These are phyloP conservation scores for Tetracladium marchalianum DNA, from an alignment of 495 filamentous ascomycete species.

Conservation along the genomic window DNA sequence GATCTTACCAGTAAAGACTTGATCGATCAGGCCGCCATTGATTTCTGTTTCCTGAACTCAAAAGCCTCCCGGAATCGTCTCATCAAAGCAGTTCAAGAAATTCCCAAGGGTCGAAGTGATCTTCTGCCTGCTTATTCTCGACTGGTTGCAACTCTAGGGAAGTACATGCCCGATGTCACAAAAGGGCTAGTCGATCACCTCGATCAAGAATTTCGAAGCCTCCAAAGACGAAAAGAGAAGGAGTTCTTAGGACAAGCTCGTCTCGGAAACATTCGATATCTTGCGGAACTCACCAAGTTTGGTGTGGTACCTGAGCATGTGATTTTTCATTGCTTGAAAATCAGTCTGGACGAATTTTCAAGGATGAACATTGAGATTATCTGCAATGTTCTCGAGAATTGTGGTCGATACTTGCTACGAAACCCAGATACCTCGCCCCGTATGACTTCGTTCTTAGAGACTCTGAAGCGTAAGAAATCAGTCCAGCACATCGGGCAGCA, in stretches of 20 bases:
- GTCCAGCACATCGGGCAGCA: slow-evolving; percentile 92
- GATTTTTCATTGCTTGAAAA: slow-evolving; percentile 96
- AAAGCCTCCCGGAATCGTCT: slow-evolving; percentile 94
- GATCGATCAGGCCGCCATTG: slow-evolving; percentile 83
- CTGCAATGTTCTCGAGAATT: slow-evolving; percentile 94
- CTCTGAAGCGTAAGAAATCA: slow-evolving; percentile 87
- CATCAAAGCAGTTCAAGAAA: slow-evolving; percentile 85
- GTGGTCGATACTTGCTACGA: slow-evolving; percentile 85
- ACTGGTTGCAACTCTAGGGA: slow-evolving; percentile 83
- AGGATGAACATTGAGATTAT: slow-evolving; percentile 99
- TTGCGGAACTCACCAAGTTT: slow-evolving; percentile 96
- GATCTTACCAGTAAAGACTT: slow-evolving; percentile 86
- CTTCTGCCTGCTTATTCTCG: slow-evolving; percentile 88
- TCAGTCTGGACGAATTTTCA: slow-evolving; percentile 95
- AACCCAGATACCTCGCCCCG: slow-evolving; percentile 89
- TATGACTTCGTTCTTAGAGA: slow-evolving; percentile 91
- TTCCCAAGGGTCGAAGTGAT: slow-evolving; percentile 87
- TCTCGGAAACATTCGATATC: slow-evolving; percentile 88
- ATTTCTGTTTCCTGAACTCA: slow-evolving; percentile 97
- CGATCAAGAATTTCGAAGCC: slow-evolving; percentile 92
- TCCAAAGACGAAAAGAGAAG: slow-evolving; percentile 97
- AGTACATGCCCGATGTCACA: slow-evolving; percentile 85
- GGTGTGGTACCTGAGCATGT: slow-evolving; percentile 97
- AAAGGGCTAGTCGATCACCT: slow-evolving; percentile 89
- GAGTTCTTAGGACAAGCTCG: slow-evolving; percentile 93